Base-by-base conservation (phyloP, 805 yeast species). In the Candida khao-thaluensis region DNA sequence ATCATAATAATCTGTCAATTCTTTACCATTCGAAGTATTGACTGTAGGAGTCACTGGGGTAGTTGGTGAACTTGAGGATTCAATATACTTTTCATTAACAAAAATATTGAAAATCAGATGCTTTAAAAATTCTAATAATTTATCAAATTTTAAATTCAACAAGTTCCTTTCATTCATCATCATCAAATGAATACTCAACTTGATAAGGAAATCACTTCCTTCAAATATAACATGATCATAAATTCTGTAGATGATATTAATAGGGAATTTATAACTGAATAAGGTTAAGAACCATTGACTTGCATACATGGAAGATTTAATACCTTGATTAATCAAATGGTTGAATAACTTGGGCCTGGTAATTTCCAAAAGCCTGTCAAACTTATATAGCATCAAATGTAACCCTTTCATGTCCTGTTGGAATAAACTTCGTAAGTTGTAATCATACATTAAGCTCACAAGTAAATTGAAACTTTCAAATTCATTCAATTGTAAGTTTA, bases 261-360 rank as follows among this genome's bases (percentile, higher is more conserved):
- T 67, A 11, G 99, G 98, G 59, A 93, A 91, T 57, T 88, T 88
- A 68, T 93, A 93, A 5, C 96, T 95, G 63, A 93, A 93, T 48
- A 93, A 74, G 0, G 98, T 93, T 51, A 93, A 72, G 55, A 93
- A 91, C 99, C 99, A 93, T 62, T 93, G 98, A 2, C 95, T 82
- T 0, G 97, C 98, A 68, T 87, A 93, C 98, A 91, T 91, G 16
- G 95, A 83, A 2, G 96, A 85, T 44, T 82, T 76, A 17, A 93
- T 80, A 5, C 97, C 97, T 60, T 91, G 95, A 46, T 89, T 79
- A 18, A 74, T 71, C 50, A 93, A 66, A 66, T 93, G 98, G 33
- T 76, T 74, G 56, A 78, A 78, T 34, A 93, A 69, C 5, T 69
- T 68, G 0, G 98, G 98, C 15, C 81, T 66, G 31, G 71, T 62